Conservation (phyloP, 345 rosid species). For the Euphorbia peplus region DNA sequence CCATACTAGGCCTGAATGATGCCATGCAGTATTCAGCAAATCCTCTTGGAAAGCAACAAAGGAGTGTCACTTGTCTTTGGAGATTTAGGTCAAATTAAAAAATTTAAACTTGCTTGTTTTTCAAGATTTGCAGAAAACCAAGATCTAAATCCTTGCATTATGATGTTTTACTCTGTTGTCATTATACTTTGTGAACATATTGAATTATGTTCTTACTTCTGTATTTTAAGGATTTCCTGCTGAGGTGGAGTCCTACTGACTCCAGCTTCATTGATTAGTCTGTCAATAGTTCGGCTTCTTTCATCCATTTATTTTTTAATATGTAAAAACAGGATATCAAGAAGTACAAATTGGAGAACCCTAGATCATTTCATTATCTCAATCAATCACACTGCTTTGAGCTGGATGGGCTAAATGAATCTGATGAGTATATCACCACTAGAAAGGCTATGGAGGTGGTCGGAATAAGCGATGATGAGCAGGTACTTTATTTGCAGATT, state of each 20-base stretch:
- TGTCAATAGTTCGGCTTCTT: not conserved
- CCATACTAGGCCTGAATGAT: not conserved
- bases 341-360: conserved; percentile 71
- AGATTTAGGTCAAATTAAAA: not conserved
- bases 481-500: conserved; percentile 42
- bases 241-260: not conserved
- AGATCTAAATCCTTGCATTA: not conserved
- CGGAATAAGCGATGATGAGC: conserved; percentile 81
- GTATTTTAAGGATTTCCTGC: not conserved
- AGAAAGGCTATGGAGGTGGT: conserved; percentile 94
- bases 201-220: not conserved
- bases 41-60: not conserved
- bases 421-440: conserved; percentile 73
- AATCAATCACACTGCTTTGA: conserved; percentile 83
- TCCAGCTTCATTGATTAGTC: not conserved
- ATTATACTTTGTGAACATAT: not conserved
- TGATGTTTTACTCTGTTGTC: not conserved
- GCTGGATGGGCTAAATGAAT: conserved; percentile 74
- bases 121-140: not conserved
- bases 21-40: not conserved
- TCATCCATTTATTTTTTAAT: not conserved
- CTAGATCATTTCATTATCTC: conserved; percentile 83
- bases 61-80: not conserved
- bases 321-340: conserved; percentile 55
- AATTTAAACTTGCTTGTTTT: not conserved